These are phyloP conservation scores for Calamus simplicifolius DNA, from an alignment of 176 grass and related monocot species.

Conservation along the genomic window DNA sequence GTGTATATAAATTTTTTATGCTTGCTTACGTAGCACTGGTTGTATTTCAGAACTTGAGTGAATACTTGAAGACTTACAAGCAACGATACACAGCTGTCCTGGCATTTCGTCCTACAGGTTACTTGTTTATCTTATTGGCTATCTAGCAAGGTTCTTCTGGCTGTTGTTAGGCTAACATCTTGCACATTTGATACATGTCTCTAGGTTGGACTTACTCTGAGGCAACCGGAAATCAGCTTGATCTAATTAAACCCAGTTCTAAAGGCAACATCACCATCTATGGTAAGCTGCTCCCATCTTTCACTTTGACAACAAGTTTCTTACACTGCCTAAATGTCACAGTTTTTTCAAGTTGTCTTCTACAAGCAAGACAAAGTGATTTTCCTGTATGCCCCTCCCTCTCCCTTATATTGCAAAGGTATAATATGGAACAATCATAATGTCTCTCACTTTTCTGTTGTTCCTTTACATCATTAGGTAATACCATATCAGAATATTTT, in stretches of 20 bases:
- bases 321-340: too few species aligned
- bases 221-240: slow-evolving; percentile 50
- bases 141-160: not conserved
- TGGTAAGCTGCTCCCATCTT: slow-evolving; percentile 20
- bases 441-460: too few species aligned
- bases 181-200: slow-evolving; percentile 14
- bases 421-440: too few species aligned
- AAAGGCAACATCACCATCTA: slow-evolving; percentile 55
- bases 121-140: not conserved
- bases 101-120: slow-evolving; percentile 80
- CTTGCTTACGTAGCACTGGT: too few species aligned
- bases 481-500: too few species aligned
- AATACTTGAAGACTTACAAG: slow-evolving; percentile 42
- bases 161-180: slow-evolving; percentile 6
- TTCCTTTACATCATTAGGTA: too few species aligned
- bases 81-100: slow-evolving; percentile 47
- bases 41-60: slow-evolving; percentile 47
- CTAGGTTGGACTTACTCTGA: slow-evolving; percentile 66
- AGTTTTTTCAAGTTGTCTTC: too few species aligned
- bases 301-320: too few species aligned
- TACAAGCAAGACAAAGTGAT: too few species aligned
- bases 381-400: too few species aligned
- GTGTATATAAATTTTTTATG: too few species aligned
- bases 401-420: too few species aligned
- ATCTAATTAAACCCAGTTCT: slow-evolving; percentile 66